Evolutionary conservation across 805 yeast genomes (phyloP).

Genomic region (Wickerhamomyces chambardii): DNA sequence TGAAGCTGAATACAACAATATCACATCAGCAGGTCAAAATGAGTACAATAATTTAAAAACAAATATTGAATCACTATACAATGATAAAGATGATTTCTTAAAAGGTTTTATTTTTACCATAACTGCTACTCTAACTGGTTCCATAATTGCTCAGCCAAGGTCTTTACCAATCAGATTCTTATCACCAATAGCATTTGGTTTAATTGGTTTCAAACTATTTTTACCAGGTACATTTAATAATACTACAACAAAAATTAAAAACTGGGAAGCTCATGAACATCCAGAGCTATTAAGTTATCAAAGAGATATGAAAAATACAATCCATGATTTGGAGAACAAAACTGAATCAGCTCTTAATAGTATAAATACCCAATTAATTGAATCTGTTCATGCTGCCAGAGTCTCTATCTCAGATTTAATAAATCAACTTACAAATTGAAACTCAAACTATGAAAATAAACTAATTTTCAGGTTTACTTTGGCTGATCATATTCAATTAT

Average conservation of each 20-base stretch:
- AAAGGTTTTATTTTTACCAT: slow-evolving; percentile 47
- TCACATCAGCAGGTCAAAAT: slow-evolving; percentile 15
- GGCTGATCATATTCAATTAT: too few relatives aligned
- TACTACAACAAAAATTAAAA: slow-evolving; percentile 16
- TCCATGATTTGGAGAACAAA: slow-evolving; percentile 10
- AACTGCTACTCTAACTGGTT: slow-evolving; percentile 47
- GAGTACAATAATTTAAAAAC: slow-evolving; percentile 12
- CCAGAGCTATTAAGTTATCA: slow-evolving; percentile 26
- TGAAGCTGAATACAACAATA: slow-evolving; percentile 16
- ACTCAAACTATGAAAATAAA: too few relatives aligned
- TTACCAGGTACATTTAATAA: slow-evolving; percentile 42
- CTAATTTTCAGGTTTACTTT: too few relatives aligned
- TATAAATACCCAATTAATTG: too few relatives aligned
- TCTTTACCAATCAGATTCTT: slow-evolving; percentile 39
- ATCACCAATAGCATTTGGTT: slow-evolving; percentile 42
- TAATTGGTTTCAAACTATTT: slow-evolving; percentile 30
- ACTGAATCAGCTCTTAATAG: not conserved
- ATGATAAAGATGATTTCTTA: slow-evolving; percentile 23
- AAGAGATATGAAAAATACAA: slow-evolving; percentile 11
- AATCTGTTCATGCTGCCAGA: not conserved
- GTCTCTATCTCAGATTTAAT: not conserved
- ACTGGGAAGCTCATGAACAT: slow-evolving; percentile 23
- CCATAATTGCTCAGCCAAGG: slow-evolving; percentile 40
- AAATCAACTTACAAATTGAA: too few relatives aligned
- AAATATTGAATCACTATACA: slow-evolving; percentile 13